Percentiles rank a stretch among this genome's conserved stretches.
Conservation (phyloP, 495 filamentous ascomycete genomes). For the Aspergillus taichungensis region DNA sequence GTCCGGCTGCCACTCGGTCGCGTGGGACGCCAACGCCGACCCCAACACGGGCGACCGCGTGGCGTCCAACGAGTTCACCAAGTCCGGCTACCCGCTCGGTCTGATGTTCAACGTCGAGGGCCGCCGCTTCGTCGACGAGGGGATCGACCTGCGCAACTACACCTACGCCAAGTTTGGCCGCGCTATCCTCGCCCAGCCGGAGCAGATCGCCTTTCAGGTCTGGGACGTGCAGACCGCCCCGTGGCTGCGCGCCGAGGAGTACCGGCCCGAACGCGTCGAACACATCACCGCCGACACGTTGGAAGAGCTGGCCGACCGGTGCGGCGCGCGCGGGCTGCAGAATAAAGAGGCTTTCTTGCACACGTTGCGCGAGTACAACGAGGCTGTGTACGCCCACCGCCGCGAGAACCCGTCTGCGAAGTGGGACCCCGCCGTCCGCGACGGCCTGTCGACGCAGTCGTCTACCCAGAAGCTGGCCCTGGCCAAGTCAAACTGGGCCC, state of each 20-base stretch:
- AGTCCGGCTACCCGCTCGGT: conserved; percentile 56
- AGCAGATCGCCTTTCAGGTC: conserved; percentile 49
- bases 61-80: conserved; percentile 56
- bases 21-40: conserved; percentile 53
- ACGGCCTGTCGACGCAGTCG: conserved; percentile 49
- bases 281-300: conserved; percentile 40
- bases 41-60: conserved; percentile 40
- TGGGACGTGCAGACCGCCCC: conserved; percentile 44
- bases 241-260: conserved; percentile 50
- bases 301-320: conserved; percentile 44
- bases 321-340: conserved; percentile 31
- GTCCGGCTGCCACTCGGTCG: conserved; percentile 52
- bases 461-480: conserved; percentile 22
- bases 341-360: conserved; percentile 32
- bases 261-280: conserved; percentile 42
- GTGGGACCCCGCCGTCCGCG: conserved; percentile 48
- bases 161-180: conserved; percentile 55
- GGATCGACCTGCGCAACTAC: conserved; percentile 51
- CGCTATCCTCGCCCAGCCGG: conserved; percentile 46
- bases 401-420: conserved; percentile 26
- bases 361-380: conserved; percentile 45
- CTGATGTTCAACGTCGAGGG: conserved; percentile 52
- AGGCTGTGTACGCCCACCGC: conserved; percentile 31
- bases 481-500: conserved; percentile 56
- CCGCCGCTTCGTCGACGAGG: conserved; percentile 54